Percentiles rank a stretch among this genome's conserved stretches.
Evolutionary conservation across 2,329 filamentous ascomycete genomes (phyloP).

Genomic region (Colletotrichum echinochloae): DNA sequence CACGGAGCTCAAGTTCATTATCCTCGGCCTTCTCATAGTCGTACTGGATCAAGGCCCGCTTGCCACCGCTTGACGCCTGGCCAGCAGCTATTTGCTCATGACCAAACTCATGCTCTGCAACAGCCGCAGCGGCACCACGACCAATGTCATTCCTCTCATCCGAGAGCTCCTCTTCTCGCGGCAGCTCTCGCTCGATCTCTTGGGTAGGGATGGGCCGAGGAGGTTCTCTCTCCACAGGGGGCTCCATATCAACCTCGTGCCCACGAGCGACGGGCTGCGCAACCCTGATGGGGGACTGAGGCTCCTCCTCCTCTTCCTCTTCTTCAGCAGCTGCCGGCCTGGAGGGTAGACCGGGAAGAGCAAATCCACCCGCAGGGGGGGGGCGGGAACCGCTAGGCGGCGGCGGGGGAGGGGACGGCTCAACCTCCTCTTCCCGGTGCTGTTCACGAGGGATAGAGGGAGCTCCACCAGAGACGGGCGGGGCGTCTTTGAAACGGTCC

Average conservation of each 20-base stretch:
- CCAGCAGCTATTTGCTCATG: conserved; percentile 52
- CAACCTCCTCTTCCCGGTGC: conserved; percentile 51
- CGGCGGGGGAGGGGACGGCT: conserved; percentile 62
- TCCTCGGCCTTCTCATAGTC: conserved; percentile 99
- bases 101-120: conserved; percentile 61
- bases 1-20: conserved; percentile 91
- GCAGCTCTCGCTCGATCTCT: conserved; percentile 71
- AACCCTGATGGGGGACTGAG: conserved; percentile 84
- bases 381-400: conserved; percentile 69
- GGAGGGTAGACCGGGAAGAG: conserved; percentile 81
- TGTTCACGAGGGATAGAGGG: conserved; percentile 39
- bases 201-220: conserved; percentile 72
- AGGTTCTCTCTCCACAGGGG: conserved; percentile 61
- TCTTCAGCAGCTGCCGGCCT: conserved; percentile 68
- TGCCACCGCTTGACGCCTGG: conserved; percentile 61
- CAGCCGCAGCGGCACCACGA: conserved; percentile 69
- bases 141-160: conserved; percentile 69
- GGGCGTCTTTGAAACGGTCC: conserved; percentile 84
- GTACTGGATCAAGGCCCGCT: conserved; percentile 85
- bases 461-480: conserved; percentile 71
- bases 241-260: conserved; percentile 64
- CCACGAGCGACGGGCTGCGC: conserved; percentile 85
- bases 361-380: conserved; percentile 80
- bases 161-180: conserved; percentile 72
- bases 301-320: conserved; percentile 68